Evolutionary conservation across 2,329 filamentous ascomycete species (phyloP).

Genomic region (Xylariaceae sp.): DNA sequence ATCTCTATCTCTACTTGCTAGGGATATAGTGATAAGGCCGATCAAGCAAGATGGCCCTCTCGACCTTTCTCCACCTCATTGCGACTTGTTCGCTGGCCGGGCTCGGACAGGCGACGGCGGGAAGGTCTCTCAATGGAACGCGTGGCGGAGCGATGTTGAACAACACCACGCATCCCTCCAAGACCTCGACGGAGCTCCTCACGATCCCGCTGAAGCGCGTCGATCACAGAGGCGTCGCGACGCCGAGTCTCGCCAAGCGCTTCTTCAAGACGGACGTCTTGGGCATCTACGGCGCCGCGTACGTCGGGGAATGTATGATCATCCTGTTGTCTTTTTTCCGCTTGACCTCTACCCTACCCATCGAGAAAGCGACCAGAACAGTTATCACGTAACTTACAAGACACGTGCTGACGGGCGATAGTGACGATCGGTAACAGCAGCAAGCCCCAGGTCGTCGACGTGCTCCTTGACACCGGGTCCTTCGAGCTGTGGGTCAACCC

Average conservation of each 20-base stretch:
- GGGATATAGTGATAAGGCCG: neutral
- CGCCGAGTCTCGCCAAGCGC: constrained; percentile 32
- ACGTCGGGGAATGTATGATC: constrained; percentile 35
- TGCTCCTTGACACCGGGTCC: constrained; percentile 56
- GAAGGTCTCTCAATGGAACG: constrained; percentile 7
- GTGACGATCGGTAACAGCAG: constrained; percentile 47
- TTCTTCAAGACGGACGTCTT: constrained; percentile 34
- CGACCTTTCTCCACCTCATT: neutral
- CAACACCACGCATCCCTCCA: constrained; percentile 19
- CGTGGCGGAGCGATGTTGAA: neutral
- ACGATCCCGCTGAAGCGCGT: constrained; percentile 34
- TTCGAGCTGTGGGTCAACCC: constrained; percentile 60
- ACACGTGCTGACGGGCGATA: constrained; percentile 30
- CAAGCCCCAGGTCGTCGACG: constrained; percentile 44
- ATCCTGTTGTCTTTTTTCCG: neutral
- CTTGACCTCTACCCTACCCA: neutral
- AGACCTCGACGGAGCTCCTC: constrained; percentile 24
- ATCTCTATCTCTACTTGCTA: neutral
- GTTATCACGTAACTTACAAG: too few species aligned
- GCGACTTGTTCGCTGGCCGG: constrained; percentile 7
- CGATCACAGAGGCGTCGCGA: constrained; percentile 28
- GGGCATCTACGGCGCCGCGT: constrained; percentile 37
- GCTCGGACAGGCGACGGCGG: constrained; percentile 8
- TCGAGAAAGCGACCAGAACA: too few species aligned
- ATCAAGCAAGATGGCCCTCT: constrained; percentile 14